Evolutionary conservation across 73 alveolate genomes (phyloP).

Genomic region (Paraurostyla sp.): DNA sequence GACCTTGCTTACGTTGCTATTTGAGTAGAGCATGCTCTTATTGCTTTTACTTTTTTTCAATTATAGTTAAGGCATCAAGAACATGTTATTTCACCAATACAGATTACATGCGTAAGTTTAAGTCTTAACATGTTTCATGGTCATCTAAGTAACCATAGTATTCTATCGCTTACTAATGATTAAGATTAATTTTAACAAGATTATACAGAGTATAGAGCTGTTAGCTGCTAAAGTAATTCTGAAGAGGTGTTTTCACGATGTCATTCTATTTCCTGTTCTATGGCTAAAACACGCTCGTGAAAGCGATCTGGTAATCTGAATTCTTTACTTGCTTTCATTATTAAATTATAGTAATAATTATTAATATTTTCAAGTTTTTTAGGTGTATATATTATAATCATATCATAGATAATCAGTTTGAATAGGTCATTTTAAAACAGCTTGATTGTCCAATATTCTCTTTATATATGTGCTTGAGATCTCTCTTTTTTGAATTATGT

Average conservation of each 20-base stretch:
- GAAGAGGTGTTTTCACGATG: constrained; percentile 22
- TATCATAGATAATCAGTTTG: background rate
- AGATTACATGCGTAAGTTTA: constrained; percentile 53
- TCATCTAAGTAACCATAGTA: constrained; percentile 43
- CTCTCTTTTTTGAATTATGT: constrained; percentile 37
- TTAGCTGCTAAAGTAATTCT: constrained; percentile 20
- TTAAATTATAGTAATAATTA: background rate
- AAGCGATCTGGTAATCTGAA: constrained; percentile 39
- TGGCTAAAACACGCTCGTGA: constrained; percentile 36
- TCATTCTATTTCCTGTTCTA: constrained; percentile 32
- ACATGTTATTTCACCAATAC: constrained; percentile 41
- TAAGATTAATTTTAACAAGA: background rate
- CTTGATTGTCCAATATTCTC: constrained; percentile 26
- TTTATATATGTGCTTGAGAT: constrained; percentile 50
- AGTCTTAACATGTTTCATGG: constrained; percentile 40
- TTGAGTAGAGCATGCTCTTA: background rate
- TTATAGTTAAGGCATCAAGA: constrained; percentile 34
- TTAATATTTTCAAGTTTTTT: background rate
- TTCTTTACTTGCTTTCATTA: background rate
- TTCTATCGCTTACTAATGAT: constrained; percentile 55
- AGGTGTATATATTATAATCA: background rate
- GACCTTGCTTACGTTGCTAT: background rate
- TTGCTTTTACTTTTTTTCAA: background rate
- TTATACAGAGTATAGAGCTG: constrained; percentile 43
- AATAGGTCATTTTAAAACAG: background rate